Evolutionary conservation across 345 rosid genomes (phyloP), one percentile per base, ranked within the genome.

Genomic region (Luvunga scandens): DNA sequence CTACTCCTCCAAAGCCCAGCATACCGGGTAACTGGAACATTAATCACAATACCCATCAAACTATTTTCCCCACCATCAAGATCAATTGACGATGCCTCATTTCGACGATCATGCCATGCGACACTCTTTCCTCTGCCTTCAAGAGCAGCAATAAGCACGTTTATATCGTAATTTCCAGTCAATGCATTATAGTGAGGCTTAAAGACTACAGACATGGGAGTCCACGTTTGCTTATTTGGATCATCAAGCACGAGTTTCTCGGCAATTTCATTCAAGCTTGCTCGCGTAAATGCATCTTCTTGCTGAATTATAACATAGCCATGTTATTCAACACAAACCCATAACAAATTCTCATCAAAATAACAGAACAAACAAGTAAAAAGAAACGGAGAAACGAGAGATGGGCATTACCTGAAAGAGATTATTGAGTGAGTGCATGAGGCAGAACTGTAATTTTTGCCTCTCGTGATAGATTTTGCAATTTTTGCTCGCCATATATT

Each of bases 1-100:
- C 99, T 90, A 75, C 92, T 66, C 84, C 83, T 91, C 96, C 99
- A 94, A 39, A 94, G 82, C 79, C 98, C 98, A 24, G 87, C 93
- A 63, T 88, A 90, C 72, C 93, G 73, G 71, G 83, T 89, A 21
- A 92, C 91, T 0, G 90, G 92, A 80, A 91, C 84, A 85, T 97
- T 93, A 75, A 93, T 83, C 81, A 91, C 92, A 36, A 91, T 89
- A 13, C 98, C 97, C 89, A 91, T 90, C 75, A 91, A 72, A 66
- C 60, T 69, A 13, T 59, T 86, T 22, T 82, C 81, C 39, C 75
- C 12, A 0, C 72, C 85, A 80, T 86, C 91, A 64, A 94, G 89
- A 84, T 82, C 87, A 80, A 97, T 88, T 0, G 84, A 69, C 48
- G 90, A 85, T 60, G 94, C 95, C 53, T 88, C 84, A 64, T 30